Base-by-base conservation (phyloP, 192 early-diverging fungal genomes). In the Tieghemiomyces parasiticus region DNA sequence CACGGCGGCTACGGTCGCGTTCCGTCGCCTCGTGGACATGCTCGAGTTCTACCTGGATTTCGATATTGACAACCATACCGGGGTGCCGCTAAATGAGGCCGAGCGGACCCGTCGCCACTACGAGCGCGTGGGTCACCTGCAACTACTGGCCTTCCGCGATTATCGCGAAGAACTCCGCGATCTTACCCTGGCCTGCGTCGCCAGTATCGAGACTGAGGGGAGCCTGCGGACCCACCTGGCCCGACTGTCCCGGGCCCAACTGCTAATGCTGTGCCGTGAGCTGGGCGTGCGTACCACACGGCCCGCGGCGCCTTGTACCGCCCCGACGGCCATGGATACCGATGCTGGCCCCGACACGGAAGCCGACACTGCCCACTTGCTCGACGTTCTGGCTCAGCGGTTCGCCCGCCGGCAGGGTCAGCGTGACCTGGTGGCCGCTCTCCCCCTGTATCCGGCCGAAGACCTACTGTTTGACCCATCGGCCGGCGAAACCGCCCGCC, bases 391-490 rank as follows among this genome's bases (percentile, higher is more conserved):
- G 28, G 54, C 76, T 14, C 54, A 69, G 2, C 77, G 63, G 32
- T 87, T 78, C 62, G 77, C 76, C 52, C 84, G 82, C 38, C 63
- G 78, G 28, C 63, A 63, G n/a, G 79, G 82, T 51, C 87, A 88
- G 61, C 78, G 89, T 55, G 83, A 89, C 34, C 61, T 64, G 10
- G 82, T 91, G 46, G 83, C 85, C 62, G 61, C 72, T 2, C 60
- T 81, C 25, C 82, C 89, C 3, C 71, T 91, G 2, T 91, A 89
- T 63, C 90, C 89, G 1, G 82, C 90, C 62, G 85, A 90, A 65
- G 77, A 70, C 8, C 73, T 76, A 9, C 60, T 97, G 25, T 89
- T 94, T 65, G 81, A 81, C 60, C 83, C 83, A 35, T 66, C 75
- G 0, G 64, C 86, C 1, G 71, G 79, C 19, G 85, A 89, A 60